These are phyloP conservation scores for Pholiota molesta DNA, from an alignment of 768 basidiomycete species.

Conservation along the genomic window DNA sequence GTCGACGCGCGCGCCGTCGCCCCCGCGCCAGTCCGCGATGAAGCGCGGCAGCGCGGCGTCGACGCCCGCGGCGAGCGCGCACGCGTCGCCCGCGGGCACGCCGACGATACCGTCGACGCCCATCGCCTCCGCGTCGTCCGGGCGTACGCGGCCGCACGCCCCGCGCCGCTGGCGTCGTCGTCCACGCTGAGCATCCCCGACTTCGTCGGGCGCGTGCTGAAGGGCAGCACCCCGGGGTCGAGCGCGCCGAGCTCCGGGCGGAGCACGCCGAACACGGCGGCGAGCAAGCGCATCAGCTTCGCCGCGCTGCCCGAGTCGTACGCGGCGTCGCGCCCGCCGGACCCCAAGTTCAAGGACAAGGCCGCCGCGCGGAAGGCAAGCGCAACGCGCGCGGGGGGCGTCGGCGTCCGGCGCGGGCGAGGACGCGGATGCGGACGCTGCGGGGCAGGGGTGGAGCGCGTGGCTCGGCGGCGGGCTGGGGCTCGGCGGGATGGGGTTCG, in stretches of 20 bases:
- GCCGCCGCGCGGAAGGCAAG: constrained; percentile 27
- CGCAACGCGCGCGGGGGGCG: constrained; percentile 34
- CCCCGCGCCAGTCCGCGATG: constrained; percentile 48
- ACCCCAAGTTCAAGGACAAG: constrained; percentile 32
- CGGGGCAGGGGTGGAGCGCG: constrained; percentile 28
- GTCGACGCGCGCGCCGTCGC: constrained; percentile 64
- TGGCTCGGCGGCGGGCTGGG: not conserved
- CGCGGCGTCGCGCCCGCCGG: constrained; percentile 36
- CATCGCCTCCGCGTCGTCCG: not conserved
- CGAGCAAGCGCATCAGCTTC: constrained; percentile 73
- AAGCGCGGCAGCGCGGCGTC: not conserved
- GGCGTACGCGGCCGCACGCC: not conserved
- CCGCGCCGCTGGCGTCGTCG: constrained; percentile 9
- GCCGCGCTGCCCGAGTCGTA: constrained; percentile 75
- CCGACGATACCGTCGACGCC: not conserved
- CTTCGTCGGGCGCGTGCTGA: constrained; percentile 29
- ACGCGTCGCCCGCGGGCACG: not conserved
- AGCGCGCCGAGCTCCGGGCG: constrained; percentile 51
- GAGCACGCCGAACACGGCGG: constrained; percentile 58
- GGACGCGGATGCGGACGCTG: constrained; percentile 20
- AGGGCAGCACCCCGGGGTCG: constrained; percentile 5
- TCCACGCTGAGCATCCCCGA: constrained; percentile 22
- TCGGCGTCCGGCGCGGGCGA: constrained; percentile 11
- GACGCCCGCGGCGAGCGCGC: not conserved
- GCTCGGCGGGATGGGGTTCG: not conserved